Percentiles rank a stretch among this genome's conserved stretches.
These are phyloP conservation scores for Globomyces pollinis-pini DNA, from an alignment of 192 early-diverging fungal genomes.

Conservation along the genomic window DNA sequence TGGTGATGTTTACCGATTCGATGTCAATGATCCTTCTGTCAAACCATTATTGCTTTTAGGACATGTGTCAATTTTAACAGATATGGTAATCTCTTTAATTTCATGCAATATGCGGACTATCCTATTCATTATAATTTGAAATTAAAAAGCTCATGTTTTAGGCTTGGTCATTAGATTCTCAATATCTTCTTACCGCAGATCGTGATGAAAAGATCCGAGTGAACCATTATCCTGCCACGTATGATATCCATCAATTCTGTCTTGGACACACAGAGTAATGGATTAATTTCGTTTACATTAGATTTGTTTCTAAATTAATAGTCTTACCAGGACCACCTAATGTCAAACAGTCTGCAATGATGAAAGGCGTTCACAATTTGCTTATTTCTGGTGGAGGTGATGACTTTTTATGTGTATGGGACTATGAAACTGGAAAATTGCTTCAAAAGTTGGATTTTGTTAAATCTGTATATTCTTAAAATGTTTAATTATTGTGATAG, in stretches of 20 bases:
- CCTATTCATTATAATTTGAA: too few relatives aligned
- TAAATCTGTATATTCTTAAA: too few relatives aligned
- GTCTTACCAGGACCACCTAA: too few relatives aligned
- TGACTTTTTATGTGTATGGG: slow-evolving; percentile 69
- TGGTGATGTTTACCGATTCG: slow-evolving; percentile 84
- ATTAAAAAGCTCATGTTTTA: too few relatives aligned
- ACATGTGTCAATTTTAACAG: slow-evolving; percentile 90
- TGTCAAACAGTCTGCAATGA: slow-evolving; percentile 48
- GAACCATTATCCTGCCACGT: slow-evolving; percentile 80
- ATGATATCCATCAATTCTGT: slow-evolving; percentile 83
- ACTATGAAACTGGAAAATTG: slow-evolving; percentile 51
- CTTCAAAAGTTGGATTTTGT: slow-evolving; percentile 61
- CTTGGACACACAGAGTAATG: slow-evolving; percentile 88
- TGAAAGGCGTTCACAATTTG: slow-evolving; percentile 36
- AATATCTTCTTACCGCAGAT: slow-evolving; percentile 80
- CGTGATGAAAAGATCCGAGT: slow-evolving; percentile 97
- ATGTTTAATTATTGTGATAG: too few relatives aligned
- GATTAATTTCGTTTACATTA: slow-evolving; percentile 24
- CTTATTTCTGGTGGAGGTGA: slow-evolving; percentile 84
- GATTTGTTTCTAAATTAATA: slow-evolving; percentile 56
- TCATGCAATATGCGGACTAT: too few relatives aligned
- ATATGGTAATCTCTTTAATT: slow-evolving; percentile 80
- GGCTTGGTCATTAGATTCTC: slow-evolving; percentile 50
- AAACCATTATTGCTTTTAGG: slow-evolving; percentile 59
- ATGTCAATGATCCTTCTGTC: slow-evolving; percentile 19